A percentile compares a stretch with the other conserved stretches of the same genome.
Evolutionary conservation across 192 early-diverging fungal species (phyloP).

Genomic region (Chytriomyces sp.): DNA sequence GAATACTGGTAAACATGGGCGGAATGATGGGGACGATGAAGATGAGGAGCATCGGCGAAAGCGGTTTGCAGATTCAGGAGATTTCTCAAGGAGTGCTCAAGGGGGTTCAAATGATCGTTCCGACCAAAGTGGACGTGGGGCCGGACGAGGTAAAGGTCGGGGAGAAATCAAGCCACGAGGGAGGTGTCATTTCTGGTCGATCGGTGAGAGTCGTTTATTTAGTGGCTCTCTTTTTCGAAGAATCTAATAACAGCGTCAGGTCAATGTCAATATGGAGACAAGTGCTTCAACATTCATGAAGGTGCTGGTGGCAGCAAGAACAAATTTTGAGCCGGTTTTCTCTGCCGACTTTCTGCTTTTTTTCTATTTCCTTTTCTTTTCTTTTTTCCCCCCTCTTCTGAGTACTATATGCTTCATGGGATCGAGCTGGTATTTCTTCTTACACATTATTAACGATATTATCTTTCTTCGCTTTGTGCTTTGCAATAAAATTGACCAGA

Average conservation of each 20-base stretch:
- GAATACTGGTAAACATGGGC: not conserved
- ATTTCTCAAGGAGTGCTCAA: not conserved
- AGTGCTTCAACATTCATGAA: conserved; percentile 27
- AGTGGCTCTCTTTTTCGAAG: too few species aligned
- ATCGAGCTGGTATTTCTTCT: too few species aligned
- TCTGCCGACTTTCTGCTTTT: not conserved
- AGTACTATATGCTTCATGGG: too few species aligned
- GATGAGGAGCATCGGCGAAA: not conserved
- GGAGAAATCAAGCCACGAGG: conserved; percentile 24
- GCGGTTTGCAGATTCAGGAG: not conserved
- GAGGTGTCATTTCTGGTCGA: conserved; percentile 14
- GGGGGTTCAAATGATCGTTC: not conserved
- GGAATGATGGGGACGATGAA: not conserved
- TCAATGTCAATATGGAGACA: conserved; percentile 15
- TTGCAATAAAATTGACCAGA: too few species aligned
- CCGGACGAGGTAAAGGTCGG: not conserved
- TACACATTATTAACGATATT: too few species aligned
- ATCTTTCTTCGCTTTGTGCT: too few species aligned
- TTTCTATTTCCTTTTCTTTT: too few species aligned
- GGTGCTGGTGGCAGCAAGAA: conserved; percentile 1
- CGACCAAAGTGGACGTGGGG: not conserved
- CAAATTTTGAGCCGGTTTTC: not conserved
- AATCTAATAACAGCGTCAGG: too few species aligned
- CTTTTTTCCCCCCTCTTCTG: too few species aligned
- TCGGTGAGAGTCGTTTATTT: not conserved